Evolutionary conservation across 2,329 filamentous ascomycete genomes (phyloP).

Genomic region (Plectosphaerella sp.): DNA sequence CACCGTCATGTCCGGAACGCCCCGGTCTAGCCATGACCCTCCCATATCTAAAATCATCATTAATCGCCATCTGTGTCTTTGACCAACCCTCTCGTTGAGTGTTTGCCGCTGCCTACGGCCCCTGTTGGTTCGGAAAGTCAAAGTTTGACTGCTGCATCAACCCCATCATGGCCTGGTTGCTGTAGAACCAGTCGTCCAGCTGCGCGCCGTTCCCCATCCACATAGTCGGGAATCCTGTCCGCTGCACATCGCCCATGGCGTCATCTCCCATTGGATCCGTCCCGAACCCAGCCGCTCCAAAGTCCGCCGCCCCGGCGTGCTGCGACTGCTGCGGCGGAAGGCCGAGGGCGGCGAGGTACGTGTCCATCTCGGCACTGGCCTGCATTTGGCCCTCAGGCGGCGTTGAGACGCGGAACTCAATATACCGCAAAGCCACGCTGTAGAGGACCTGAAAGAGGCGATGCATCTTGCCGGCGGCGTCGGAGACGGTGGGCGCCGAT

Average conservation of each 20-base stretch:
- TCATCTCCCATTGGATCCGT: neutral
- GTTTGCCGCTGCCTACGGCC: no score
- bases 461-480: constrained; percentile 50
- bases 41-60: neutral
- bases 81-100: no score
- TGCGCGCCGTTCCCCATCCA: constrained; percentile 32
- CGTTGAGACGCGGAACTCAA: constrained; percentile 42
- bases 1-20: neutral
- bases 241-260: constrained; percentile 4
- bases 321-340: constrained; percentile 24
- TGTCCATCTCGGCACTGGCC: constrained; percentile 36
- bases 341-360: constrained; percentile 47
- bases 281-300: neutral
- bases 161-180: constrained; percentile 30
- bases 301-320: neutral
- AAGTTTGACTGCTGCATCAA: constrained; percentile 21
- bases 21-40: neutral
- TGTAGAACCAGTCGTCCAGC: constrained; percentile 32
- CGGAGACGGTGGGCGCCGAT: constrained; percentile 36
- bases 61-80: neutral
- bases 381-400: constrained; percentile 25
- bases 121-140: neutral
- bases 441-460: constrained; percentile 55
- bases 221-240: constrained; percentile 18
- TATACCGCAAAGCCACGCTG: constrained; percentile 53